Evolutionary conservation across 805 yeast genomes (phyloP).

Genomic region (Candida pini): DNA sequence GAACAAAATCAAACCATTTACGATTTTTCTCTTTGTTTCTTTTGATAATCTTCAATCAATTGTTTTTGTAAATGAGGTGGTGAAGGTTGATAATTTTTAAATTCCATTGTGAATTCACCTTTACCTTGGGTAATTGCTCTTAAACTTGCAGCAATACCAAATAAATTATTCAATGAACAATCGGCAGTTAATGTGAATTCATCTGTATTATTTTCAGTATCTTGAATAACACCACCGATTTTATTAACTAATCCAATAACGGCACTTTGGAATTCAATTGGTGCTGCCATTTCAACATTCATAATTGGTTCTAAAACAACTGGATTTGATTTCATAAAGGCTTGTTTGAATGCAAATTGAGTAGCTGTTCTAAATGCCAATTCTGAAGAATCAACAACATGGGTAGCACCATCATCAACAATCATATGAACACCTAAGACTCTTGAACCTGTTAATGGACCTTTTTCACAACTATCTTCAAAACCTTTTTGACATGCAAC

Average conservation of each 20-base stretch:
- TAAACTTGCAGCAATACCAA: conserved; percentile 91
- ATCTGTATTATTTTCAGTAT: conserved; percentile 90
- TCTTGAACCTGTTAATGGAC: conserved; percentile 92
- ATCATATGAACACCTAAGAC: conserved; percentile 92
- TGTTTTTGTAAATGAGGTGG: conserved; percentile 86
- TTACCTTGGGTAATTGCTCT: conserved; percentile 98
- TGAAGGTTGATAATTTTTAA: conserved; percentile 86
- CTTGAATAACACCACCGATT: conserved; percentile 84
- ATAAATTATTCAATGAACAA: conserved; percentile 93
- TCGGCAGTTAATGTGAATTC: conserved; percentile 93
- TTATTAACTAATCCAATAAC: conserved; percentile 91
- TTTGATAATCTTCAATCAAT: conserved; percentile 76
- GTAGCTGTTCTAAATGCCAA: conserved; percentile 93
- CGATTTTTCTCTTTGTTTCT: conserved; percentile 37
- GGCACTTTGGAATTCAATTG: conserved; percentile 91
- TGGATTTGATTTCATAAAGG: conserved; percentile 79
- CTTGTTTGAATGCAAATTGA: conserved; percentile 84
- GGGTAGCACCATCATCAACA: conserved; percentile 95
- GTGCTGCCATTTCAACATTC: conserved; percentile 90
- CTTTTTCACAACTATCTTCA: conserved; percentile 91
- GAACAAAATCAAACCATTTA: too few relatives aligned
- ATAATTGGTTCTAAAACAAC: conserved; percentile 94
- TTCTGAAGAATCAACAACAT: conserved; percentile 95
- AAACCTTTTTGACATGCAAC: conserved; percentile 94
- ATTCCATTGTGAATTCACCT: conserved; percentile 95